Conservation (phyloP, 148 eudicot genomes). For the Pharnaceum exiguum region DNA sequence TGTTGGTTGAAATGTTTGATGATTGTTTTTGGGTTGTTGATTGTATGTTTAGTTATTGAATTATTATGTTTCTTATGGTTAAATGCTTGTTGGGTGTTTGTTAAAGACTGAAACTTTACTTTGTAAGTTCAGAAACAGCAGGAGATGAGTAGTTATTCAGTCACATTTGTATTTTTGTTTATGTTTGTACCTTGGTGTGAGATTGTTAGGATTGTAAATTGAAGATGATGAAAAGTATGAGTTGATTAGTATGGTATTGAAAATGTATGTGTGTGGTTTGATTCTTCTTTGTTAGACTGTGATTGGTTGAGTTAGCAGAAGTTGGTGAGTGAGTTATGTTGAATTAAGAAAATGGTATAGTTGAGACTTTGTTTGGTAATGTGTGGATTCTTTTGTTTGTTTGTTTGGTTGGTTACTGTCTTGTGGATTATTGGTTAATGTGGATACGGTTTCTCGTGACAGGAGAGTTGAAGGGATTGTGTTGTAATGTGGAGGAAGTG, state of each 20-base stretch:
- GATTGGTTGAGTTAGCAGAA: slow-evolving; percentile 8
- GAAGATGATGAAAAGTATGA: neutral
- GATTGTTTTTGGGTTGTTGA: neutral
- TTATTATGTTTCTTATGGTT: neutral
- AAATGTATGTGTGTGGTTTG: slow-evolving; percentile 18
- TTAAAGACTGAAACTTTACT: slow-evolving; percentile 2
- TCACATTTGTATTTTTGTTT: too few relatives aligned
- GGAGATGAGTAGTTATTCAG: slow-evolving; percentile 11
- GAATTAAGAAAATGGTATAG: neutral
- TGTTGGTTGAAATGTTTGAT: neutral
- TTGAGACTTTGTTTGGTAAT: neutral
- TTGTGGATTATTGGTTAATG: neutral
- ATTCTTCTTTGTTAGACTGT: neutral
- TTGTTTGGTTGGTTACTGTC: neutral
- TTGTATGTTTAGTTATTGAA: neutral
- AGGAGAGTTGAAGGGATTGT: slow-evolving; percentile 28
- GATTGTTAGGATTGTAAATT: neutral
- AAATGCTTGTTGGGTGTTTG: neutral
- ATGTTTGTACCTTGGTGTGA: neutral
- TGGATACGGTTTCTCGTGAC: slow-evolving; percentile 8
- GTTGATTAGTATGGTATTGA: neutral
- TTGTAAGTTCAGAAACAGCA: slow-evolving; percentile 1
- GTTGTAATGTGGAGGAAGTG: slow-evolving; percentile 34
- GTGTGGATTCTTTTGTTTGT: neutral
- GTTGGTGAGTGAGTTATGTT: slow-evolving; percentile 9